Base-by-base conservation (phyloP, 1,284 basidiomycete species). In the Tilletia indica region DNA sequence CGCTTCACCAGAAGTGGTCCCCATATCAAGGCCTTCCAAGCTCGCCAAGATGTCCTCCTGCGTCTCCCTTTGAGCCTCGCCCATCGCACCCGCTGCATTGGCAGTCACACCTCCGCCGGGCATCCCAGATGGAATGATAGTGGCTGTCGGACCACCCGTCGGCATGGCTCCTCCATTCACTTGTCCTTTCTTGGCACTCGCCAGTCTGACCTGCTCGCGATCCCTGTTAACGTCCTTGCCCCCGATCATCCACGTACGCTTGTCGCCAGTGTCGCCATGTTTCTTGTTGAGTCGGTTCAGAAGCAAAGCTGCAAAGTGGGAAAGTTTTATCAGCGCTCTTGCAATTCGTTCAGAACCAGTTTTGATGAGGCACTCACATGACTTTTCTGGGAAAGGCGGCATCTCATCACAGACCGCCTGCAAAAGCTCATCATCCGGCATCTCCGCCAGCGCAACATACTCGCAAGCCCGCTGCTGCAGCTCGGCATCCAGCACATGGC, bases 331-430 rank as follows among this genome's bases (percentile, higher is more conserved):
- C 25, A 31, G 25, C 25, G 51, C 31, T 16, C 51, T 54, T 11
- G 1, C 9, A 11, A 8, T 19, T 19, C 25, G 19, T 9, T 8
- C 69, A 19, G 12, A 6, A 21, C 47, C 36, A 70, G 66, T 39
- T 19, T 1, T 16, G 25, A 31, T 31, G 25, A 31, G 25, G 4
- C 9, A 68, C 72, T 71, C 91, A 73, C 93, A 97, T 77, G 94
- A 92, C 68, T 95, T 90, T 71, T 97, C 92, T 1, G 95, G 93
- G 88, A 97, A 99, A 0, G 96, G 93, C 5, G 97, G 97, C 91
- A 99, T 99, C 86, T 99, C 97, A 84, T 98, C 97, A 85, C 95
- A 98, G 14, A 99, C 90, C 71, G 92, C 92, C 83, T 95, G 93
- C 70, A 99, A 86, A 54, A 98, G 87, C 79, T 95, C 94, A 81